Conservation (phyloP, 768 basidiomycete species). For the Boletus reticuloceps region DNA sequence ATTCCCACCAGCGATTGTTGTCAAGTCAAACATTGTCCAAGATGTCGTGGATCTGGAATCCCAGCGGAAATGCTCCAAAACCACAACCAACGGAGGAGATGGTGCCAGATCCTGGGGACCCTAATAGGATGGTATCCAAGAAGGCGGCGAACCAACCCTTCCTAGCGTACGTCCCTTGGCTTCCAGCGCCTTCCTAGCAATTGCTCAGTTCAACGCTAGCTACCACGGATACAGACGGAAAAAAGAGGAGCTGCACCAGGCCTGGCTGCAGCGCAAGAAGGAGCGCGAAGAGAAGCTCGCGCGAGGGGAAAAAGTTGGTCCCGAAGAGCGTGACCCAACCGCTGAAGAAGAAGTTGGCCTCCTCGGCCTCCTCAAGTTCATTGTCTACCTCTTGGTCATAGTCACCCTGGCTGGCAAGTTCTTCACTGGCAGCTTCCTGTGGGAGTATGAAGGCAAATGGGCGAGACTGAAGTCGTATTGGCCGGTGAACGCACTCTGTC, state of each 20-base stretch:
- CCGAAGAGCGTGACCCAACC: conserved; percentile 72
- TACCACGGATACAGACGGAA: conserved; percentile 65
- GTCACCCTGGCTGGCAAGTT: conserved; percentile 71
- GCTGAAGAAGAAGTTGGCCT: conserved; percentile 63
- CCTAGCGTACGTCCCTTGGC: conserved; percentile 57
- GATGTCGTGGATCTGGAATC: conserved; percentile 71
- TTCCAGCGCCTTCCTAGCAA: background rate
- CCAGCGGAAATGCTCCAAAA: conserved; percentile 35
- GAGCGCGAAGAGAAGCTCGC: conserved; percentile 72
- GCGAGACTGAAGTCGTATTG: conserved; percentile 56
- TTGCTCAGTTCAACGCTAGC: conserved; percentile 34
- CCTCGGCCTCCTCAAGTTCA: conserved; percentile 65
- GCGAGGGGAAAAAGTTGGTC: conserved; percentile 69
- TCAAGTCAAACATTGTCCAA: background rate
- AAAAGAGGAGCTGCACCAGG: conserved; percentile 58
- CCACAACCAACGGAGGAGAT: conserved; percentile 44
- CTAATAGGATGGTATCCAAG: conserved; percentile 68
- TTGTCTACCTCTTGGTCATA: conserved; percentile 54
- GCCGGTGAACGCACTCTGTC: conserved; percentile 45
- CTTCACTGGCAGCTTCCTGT: conserved; percentile 81
- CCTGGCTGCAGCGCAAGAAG: conserved; percentile 68
- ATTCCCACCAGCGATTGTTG: too few species aligned
- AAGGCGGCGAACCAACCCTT: conserved; percentile 87
- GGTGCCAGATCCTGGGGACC: conserved; percentile 61
- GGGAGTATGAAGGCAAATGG: conserved; percentile 78